phyloP scores from a whole-genome alignment of 176 grass and related monocot species.

The Oryza brachyantha region DNA sequence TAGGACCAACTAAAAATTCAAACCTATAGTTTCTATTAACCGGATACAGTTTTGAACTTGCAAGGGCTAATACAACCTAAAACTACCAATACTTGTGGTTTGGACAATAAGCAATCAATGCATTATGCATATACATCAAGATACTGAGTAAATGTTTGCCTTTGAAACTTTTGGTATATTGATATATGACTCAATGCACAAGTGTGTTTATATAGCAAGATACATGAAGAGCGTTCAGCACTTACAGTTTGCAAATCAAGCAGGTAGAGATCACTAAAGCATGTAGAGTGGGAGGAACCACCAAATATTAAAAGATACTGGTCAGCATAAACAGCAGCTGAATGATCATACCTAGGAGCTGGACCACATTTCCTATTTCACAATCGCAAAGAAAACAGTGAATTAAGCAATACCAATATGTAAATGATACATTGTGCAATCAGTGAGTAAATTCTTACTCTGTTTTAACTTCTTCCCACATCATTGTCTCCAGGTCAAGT shows the following conservation, averaged over 20 bases:
- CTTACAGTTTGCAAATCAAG: conserved; percentile 84
- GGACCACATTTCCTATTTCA: conserved; percentile 63
- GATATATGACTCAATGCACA: background rate
- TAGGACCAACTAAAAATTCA: background rate
- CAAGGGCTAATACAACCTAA: conserved; percentile 3
- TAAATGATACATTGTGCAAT: conserved; percentile 27
- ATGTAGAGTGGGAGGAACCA: conserved; percentile 90
- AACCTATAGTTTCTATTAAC: background rate
- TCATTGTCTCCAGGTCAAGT: conserved; percentile 95
- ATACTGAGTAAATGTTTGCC: background rate
- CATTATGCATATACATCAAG: background rate
- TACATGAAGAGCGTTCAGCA: conserved; percentile 1
- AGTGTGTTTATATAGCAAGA: conserved; percentile 8
- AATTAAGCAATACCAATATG: background rate
- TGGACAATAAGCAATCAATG: conserved; percentile 6
- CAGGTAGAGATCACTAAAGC: conserved; percentile 90
- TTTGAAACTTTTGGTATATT: conserved; percentile 9
- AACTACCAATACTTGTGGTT: background rate
- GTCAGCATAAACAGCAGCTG: conserved; percentile 63
- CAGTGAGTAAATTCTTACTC: conserved; percentile 48
- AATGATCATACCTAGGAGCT: conserved; percentile 86
- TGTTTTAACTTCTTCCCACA: conserved; percentile 73
- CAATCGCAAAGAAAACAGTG: conserved; percentile 24
- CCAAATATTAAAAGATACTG: conserved; percentile 95
- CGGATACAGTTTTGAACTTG: conserved; percentile 4